Percentiles rank a stretch among this genome's conserved stretches.
phyloP scores from a whole-genome alignment of 176 grass and related monocot species.

The Zizania latifolia region DNA sequence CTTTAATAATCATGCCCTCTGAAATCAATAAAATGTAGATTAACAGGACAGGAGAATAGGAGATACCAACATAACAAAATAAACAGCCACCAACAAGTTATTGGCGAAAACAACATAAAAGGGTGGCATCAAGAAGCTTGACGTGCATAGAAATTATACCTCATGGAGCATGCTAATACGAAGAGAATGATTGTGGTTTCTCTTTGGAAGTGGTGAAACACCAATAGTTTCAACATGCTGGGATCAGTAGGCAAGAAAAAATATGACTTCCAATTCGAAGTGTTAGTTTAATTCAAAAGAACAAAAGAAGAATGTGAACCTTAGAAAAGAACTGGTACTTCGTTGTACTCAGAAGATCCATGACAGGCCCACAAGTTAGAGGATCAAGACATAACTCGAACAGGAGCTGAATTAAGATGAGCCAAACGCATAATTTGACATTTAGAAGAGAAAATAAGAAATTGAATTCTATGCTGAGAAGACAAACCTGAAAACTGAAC shows the following conservation, averaged over 20 bases:
- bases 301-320: constrained; percentile 45
- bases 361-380: constrained; percentile 64
- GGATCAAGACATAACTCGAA: constrained; percentile 73
- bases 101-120: not conserved
- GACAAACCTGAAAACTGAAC: constrained; percentile 88
- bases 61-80: constrained; percentile 10
- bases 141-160: constrained; percentile 35
- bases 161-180: constrained; percentile 90
- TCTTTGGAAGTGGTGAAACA: constrained; percentile 74
- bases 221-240: constrained; percentile 80
- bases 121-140: not conserved
- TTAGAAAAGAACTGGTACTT: constrained; percentile 95
- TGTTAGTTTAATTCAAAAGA: constrained; percentile 17
- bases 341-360: constrained; percentile 87
- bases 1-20: constrained; percentile 95
- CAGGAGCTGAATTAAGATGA: constrained; percentile 59
- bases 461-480: not conserved
- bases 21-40: constrained; percentile 36
- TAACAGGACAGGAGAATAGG: constrained; percentile 11
- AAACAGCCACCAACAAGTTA: no score
- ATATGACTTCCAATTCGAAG: constrained; percentile 8
- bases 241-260: constrained; percentile 21
- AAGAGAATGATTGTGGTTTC: constrained; percentile 71
- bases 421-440: constrained; percentile 8
- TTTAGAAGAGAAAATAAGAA: constrained; percentile 8